Conservation (phyloP, 2,329 filamentous ascomycete genomes). For the Botrytis medusae region DNA sequence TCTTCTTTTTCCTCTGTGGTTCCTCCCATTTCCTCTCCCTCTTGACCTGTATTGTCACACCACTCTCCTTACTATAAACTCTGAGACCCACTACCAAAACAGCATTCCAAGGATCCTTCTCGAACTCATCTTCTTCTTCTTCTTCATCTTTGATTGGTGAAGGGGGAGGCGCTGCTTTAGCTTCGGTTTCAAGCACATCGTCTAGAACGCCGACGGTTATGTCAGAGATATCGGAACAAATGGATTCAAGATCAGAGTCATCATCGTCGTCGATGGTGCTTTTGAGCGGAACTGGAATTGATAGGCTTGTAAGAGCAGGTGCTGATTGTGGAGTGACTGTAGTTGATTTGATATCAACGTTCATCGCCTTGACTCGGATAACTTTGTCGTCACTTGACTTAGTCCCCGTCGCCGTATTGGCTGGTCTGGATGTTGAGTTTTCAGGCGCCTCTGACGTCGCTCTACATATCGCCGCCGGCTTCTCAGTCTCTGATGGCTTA, state of each 20-base stretch:
- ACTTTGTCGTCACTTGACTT: conserved; percentile 1
- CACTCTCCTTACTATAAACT: conserved; percentile 54
- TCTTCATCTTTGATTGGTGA: conserved; percentile 36
- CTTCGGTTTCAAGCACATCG: conserved; percentile 29
- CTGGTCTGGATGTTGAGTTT: background rate
- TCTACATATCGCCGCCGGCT: background rate
- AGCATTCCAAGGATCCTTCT: conserved; percentile 61
- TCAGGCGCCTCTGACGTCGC: background rate
- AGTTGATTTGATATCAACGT: background rate
- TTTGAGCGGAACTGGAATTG: background rate
- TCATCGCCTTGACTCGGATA: conserved; percentile 13
- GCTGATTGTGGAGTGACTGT: background rate
- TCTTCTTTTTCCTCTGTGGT: conserved; percentile 30
- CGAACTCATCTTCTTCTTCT: conserved; percentile 55
- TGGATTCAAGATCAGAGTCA: conserved; percentile 28
- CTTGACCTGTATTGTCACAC: conserved; percentile 33
- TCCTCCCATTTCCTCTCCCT: conserved; percentile 31
- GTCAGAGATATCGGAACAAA: conserved; percentile 29
- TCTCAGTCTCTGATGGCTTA: background rate
- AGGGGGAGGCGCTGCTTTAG: conserved; percentile 22
- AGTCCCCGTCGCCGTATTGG: background rate
- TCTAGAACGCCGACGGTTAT: conserved; percentile 27
- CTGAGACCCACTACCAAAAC: conserved; percentile 60
- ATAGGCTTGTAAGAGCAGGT: background rate
- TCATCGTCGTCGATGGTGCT: background rate